These are phyloP conservation scores for Rhizopus microsporus DNA, from an alignment of 371 early-diverging fungal genomes.

Conservation along the genomic window DNA sequence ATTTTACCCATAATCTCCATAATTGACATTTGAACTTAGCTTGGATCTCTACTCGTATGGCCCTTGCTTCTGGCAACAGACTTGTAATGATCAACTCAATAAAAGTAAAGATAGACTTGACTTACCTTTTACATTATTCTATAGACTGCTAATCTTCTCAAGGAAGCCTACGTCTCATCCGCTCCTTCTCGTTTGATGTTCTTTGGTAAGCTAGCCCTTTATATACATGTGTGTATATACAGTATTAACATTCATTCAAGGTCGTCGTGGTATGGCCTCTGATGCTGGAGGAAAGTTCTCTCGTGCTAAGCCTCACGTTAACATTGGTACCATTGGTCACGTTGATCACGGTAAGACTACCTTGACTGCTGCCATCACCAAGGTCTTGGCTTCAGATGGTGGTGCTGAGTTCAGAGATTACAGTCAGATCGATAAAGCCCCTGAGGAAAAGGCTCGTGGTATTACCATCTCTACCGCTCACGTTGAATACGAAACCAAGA, in stretches of 20 bases:
- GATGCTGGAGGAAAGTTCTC: slow-evolving; percentile 59
- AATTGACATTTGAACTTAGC: slow-evolving; percentile 19
- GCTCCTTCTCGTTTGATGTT: slow-evolving; percentile 47
- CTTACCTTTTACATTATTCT: neutral
- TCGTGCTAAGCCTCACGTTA: slow-evolving; percentile 95
- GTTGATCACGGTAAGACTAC: slow-evolving; percentile 99
- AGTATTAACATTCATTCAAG: slow-evolving; percentile 12
- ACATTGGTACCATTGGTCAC: slow-evolving; percentile 99
- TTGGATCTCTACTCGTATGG: slow-evolving; percentile 41
- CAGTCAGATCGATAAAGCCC: slow-evolving; percentile 96
- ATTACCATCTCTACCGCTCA: slow-evolving; percentile 97
- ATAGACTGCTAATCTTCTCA: slow-evolving; percentile 46
- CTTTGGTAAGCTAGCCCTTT: slow-evolving; percentile 30
- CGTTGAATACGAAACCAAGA: slow-evolving; percentile 92
- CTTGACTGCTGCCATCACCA: slow-evolving; percentile 99
- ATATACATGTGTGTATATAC: neutral
- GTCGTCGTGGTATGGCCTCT: slow-evolving; percentile 50
- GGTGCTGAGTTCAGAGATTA: slow-evolving; percentile 95
- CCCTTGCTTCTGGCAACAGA: slow-evolving; percentile 47
- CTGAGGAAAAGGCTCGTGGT: slow-evolving; percentile 97
- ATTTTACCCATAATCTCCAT: neutral
- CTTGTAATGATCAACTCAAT: slow-evolving; percentile 27
- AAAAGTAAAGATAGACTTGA: neutral
- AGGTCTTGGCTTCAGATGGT: slow-evolving; percentile 75
- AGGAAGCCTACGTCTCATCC: slow-evolving; percentile 38